Conservation (phyloP, 2,329 filamentous ascomycete species). For the Escovopsis sp. region DNA sequence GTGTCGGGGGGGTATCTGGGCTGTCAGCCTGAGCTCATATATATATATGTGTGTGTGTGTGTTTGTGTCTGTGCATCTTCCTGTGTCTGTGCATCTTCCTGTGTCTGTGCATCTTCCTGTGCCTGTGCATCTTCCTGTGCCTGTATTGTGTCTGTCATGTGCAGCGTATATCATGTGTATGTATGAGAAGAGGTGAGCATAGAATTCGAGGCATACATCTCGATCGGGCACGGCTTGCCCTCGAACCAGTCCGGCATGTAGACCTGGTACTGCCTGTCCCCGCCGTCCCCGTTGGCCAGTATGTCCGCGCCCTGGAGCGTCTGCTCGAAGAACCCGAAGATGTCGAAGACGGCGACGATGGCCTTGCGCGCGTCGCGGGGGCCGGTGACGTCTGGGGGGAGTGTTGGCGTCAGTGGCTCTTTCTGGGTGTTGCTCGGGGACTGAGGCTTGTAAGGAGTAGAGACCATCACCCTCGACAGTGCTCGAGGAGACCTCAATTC, state of each 20-base stretch:
- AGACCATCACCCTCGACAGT: no score
- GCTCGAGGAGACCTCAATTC: background rate
- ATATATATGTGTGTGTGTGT: no score
- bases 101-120: no score
- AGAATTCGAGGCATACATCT: slow-evolving; percentile 22
- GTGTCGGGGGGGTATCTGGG: slow-evolving; percentile 48
- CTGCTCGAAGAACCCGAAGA: slow-evolving; percentile 57
- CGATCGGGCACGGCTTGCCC: slow-evolving; percentile 48
- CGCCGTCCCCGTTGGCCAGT: slow-evolving; percentile 36
- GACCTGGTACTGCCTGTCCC: slow-evolving; percentile 57
- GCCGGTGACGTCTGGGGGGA: slow-evolving; percentile 29
- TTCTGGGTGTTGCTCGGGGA: no score
- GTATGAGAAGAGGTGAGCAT: background rate
- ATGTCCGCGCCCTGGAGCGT: slow-evolving; percentile 58
- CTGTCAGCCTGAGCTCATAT: no score
- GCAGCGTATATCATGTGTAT: no score
- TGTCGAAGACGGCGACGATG: slow-evolving; percentile 49
- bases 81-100: no score
- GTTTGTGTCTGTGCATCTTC: no score
- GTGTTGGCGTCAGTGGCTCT: background rate
- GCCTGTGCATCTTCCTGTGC: no score
- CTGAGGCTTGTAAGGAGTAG: no score
- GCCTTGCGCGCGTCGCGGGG: slow-evolving; percentile 37
- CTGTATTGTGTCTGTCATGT: no score
- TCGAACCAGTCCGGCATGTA: slow-evolving; percentile 90